Base-by-base conservation (phyloP, 192 early-diverging fungal species). In the Backusella morwellensis region DNA sequence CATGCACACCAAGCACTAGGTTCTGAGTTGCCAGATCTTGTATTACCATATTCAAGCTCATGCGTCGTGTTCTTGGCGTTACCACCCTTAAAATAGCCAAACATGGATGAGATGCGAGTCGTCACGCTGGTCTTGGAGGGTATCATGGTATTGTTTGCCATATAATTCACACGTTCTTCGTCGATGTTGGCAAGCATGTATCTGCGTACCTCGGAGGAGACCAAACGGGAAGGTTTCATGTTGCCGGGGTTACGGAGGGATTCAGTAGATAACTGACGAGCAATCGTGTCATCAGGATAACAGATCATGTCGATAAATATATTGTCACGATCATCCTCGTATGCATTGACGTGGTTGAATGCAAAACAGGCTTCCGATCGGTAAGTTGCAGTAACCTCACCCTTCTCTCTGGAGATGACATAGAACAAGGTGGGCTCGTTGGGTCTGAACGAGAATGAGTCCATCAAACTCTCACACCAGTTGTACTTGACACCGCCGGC, bases 311-410 rank as follows among this genome's bases (percentile, higher is more conserved):
- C 93, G 19, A 82, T 52, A 41, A 68, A 40, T 1, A 82, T 63
- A 75, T 88, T 89, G 76, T 91, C 89, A 1, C 85, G 83, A 73
- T 89, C 89, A 70, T 88, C 81, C 71, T 94, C 93, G 71, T 88
- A 90, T 0, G 93, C 93, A 68, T 93, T 93, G 76, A 92, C 85
- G 74, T 94, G 92, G 75, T 94, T 90, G 81, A 94, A 86, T 59
- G 66, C 69, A 78, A 91, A 92, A 76, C 85, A 88, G 14, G 93
- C 56, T 4, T 90, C 90, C 0, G 90, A 81, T 71, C 86, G 85
- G 85, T 93, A 96, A 11, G 88, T 89, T 50, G 89, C 90, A 59
- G 92, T 86, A 42, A 91, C 89, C 54, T 88, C 84, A 29, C 90
- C 84, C 75, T 88, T 87, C 76, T 88, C 82, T 75, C 93, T 86